Evolutionary conservation across 192 early-diverging fungal species (phyloP), one percentile per base, ranked within the genome.

Genomic region (Dimargaris xerosporica): DNA sequence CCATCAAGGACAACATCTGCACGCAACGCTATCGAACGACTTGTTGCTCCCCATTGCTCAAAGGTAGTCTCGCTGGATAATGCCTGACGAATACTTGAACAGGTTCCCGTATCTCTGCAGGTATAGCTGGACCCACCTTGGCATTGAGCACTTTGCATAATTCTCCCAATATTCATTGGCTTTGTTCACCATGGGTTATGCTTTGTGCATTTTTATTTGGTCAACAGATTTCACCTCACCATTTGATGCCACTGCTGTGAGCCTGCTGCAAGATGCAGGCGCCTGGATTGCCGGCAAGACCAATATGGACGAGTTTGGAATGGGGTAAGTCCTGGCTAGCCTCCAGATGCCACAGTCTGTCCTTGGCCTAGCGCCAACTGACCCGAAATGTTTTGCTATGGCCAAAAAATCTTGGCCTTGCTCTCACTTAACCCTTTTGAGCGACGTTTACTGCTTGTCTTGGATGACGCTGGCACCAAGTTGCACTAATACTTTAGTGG

Each of bases 231-330:
- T 82, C 61, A 44, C 47, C 3, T 80, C 88, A 10, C 87, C 90
- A 0, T 84, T 75, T 65, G 77, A 85, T 44, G 86, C 92, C 3
- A 91, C 90, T 2, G 85, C 78, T 5, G 83, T 90, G 9, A 52
- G 75, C 16, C 65, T 76, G 26, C 70, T 94, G 15, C 66, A 74
- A 26, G 62, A 76, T 0, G 75, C 81, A 1, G 90, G 91, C 0
- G 84, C 78, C 0, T 66, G 80, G 11, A 71, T 87, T n/a, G 72
- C 87, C 5, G 91, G 86, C 25, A 91, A 91, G 61, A 76, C 85
- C 17, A 94, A 95, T 68, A 87, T 95, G 88, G 94, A 97, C 71
- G 92, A 97, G 69, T 97, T 94, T 82, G 94, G 90, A 17, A 97
- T 97, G 92, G 94, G 94, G 72, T 82, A 79, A 44, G 68, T 41